Evolutionary conservation across 768 basidiomycete species (phyloP), one percentile per base, ranked within the genome.

Genomic region (Termitomyces heimii): DNA sequence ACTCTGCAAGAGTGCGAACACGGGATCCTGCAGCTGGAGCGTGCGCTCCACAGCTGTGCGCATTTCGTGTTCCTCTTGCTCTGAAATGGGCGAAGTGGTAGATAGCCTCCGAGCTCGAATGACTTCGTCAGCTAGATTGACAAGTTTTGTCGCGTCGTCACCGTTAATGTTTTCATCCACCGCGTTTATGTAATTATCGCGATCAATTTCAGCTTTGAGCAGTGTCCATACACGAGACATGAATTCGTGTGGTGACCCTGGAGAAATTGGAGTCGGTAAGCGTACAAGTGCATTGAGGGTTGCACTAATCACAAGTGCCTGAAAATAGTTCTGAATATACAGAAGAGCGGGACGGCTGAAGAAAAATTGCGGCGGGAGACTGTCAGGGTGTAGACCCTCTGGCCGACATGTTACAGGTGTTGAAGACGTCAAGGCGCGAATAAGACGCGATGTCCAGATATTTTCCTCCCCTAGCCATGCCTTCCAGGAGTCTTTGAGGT

Each of bases 81-180:
- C 65, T 42, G 71, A 63, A 20, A 73, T 50, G 2, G 62, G 39
- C 24, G 47, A 58, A 24, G 59, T 52, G 39, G 61, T 57, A 24
- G 60, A 66, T 20, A 70, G 65, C 29, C 71, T 69, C 31, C 77
- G 77, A 5, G 81, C 82, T 24, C 79, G 82, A 31, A 89, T 67
- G 45, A 90, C 82, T 65, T 91, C 89, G 64, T 90, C 89, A 0
- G 84, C 86, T 26, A 91, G 79, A 66, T 90, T 84, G 46, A 83
- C 66, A 37, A 89, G 67, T 63, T 85, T 87, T 18, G 83, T 84
- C 39, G 69, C 64, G 28, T 40, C 50, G 26, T 39, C 37, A 29
- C 12, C 50, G 8, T 4, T 12, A 8, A 18, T 51, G 24, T 52
- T 5, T 2, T 50, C 53, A 28, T 43, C 57, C 44, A 6, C 28